Evolutionary conservation across 2,329 filamentous ascomycete species (phyloP), one percentile per base, ranked within the genome.

Genomic region (Pezizomycotina sp.): DNA sequence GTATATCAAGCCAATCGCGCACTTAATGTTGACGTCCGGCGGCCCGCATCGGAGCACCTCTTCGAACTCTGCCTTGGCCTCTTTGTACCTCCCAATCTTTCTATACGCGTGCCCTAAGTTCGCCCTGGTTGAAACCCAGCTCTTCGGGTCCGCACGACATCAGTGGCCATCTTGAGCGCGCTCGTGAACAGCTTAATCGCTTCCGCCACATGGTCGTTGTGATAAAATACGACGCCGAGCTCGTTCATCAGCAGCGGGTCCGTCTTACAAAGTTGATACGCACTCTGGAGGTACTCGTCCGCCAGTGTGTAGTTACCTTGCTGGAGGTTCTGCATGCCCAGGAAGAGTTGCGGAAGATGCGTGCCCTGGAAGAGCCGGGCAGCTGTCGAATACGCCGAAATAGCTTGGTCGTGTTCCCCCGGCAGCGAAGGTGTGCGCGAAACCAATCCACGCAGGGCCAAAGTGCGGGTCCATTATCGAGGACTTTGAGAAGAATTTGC

Each of bases 401-500:
- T 93, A 30, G 89, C 89, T 60, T 98, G 89, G 56, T 98, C 89
- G 56, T 95, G 84, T 58, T 98, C 89, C 89, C 56, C 98, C 89
- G 7, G 83, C 84, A 1, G 89, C 89, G 55, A 98, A 98, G 0
- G 89, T 98, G 56, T 98, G 91, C 1, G 89, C 89, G 54, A 98
- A 98, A 1, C 91, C 89, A 47, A 98, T 95, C 89, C 89, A 98
- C 3, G 89, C 89, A 1, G 89, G 81, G 0, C 86, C 86, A 51
- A 92, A 98, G 60, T 95, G 86, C 5, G 86, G 80, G 53, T 98
- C 84, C 75, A 98, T 86, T 64, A 95, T 78, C 47, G 81, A 92
- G 4, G 91, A 80, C 59, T 98, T 98, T 52, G 81, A 92, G 58
- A 98, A 98, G 62, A 89, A 98, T 24, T 86, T 74, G 7, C 89